A percentile compares a stretch with the other conserved stretches of the same genome.
Conservation (phyloP, 1,284 basidiomycete species). For the Butyriboletus appendiculatus region DNA sequence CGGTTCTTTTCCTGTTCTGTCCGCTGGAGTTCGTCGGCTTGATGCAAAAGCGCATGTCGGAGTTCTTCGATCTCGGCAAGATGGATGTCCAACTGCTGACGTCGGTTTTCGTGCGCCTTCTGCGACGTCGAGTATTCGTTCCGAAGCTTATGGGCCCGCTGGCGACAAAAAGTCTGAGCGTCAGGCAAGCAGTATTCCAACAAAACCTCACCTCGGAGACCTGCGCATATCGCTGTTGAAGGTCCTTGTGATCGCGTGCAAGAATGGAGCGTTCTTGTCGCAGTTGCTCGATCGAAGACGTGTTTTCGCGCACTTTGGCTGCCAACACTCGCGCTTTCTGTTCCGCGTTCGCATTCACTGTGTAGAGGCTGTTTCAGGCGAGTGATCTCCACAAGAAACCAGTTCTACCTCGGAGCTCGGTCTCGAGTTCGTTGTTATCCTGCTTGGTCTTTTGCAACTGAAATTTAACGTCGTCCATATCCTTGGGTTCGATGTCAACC, state of each 20-base stretch:
- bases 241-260: constrained; percentile 63
- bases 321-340: constrained; percentile 70
- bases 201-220: constrained; percentile 57
- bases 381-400: neutral
- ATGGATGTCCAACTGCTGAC: constrained; percentile 70
- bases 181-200: neutral
- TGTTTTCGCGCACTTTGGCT: constrained; percentile 62
- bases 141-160: constrained; percentile 64
- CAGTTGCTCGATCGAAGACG: constrained; percentile 65
- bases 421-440: constrained; percentile 68
- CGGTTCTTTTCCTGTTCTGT: constrained; percentile 60
- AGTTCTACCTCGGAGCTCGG: constrained; percentile 58
- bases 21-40: constrained; percentile 63
- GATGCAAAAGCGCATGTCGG: constrained; percentile 58
- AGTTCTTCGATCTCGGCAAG: constrained; percentile 74
- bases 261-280: constrained; percentile 72
- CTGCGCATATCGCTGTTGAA: constrained; percentile 65
- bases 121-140: constrained; percentile 60
- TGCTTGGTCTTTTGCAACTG: constrained; percentile 68
- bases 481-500: constrained; percentile 43
- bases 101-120: constrained; percentile 67
- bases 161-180: constrained; percentile 3
- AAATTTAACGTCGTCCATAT: constrained; percentile 71
- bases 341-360: constrained; percentile 62
- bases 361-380: constrained; percentile 8